phyloP scores from a whole-genome alignment of 148 eudicot genomes.

The Oxyria digyna region DNA sequence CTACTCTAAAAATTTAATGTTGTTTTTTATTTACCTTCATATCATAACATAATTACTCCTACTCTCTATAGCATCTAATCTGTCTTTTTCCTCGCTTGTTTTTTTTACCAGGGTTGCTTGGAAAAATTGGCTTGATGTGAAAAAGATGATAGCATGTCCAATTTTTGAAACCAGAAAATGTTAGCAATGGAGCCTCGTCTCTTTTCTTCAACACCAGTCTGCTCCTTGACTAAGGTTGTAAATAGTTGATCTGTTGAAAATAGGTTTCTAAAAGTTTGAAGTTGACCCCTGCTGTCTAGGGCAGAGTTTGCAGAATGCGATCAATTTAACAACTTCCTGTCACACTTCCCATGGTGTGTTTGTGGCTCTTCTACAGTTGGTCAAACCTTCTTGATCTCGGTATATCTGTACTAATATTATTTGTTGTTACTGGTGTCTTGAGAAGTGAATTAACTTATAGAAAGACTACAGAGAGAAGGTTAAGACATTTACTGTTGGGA shows the following conservation, averaged over 20 bases:
- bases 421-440: not conserved
- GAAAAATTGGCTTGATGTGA: not conserved
- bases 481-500: not conserved
- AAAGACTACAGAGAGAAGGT: not conserved
- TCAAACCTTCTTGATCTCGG: not conserved
- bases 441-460: not conserved
- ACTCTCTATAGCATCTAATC: not conserved
- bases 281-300: not conserved
- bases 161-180: not conserved
- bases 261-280: not conserved
- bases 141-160: conserved; percentile 1
- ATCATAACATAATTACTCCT: not conserved
- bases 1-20: not conserved
- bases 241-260: not conserved
- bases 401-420: not conserved
- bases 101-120: not conserved
- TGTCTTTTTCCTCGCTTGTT: not conserved
- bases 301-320: not conserved
- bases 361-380: not conserved
- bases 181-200: not conserved
- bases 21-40: not conserved
- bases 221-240: conserved; percentile 1
- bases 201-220: not conserved
- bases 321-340: not conserved
- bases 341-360: not conserved